These are phyloP conservation scores for Amanita rubescens DNA, from an alignment of 768 basidiomycete genomes.

Conservation along the genomic window DNA sequence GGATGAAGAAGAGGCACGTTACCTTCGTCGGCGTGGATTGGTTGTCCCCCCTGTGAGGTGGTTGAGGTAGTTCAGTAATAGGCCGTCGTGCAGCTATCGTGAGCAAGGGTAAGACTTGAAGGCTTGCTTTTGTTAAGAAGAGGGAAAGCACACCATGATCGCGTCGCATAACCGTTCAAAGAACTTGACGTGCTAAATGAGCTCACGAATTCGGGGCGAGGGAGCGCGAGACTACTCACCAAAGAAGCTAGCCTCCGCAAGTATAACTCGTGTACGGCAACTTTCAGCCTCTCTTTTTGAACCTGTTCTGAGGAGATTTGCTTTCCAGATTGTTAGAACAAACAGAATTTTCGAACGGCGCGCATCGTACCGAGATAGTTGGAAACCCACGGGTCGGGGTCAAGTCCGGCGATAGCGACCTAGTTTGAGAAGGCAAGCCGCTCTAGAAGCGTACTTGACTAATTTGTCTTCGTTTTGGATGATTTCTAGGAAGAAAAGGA, in stretches of 20 bases:
- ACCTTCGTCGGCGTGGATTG: slow-evolving; percentile 1
- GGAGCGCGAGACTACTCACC: background rate
- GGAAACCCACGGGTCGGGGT: background rate
- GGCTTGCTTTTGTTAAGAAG: background rate
- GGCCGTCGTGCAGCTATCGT: slow-evolving; percentile 2
- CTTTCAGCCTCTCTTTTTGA: background rate
- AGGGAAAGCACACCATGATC: slow-evolving; percentile 2
- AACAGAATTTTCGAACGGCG: background rate
- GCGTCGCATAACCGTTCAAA: slow-evolving; percentile 5
- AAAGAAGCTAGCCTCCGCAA: background rate
- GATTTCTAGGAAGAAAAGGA: background rate
- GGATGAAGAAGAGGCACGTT: background rate
- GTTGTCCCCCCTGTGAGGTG: background rate
- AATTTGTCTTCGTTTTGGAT: background rate
- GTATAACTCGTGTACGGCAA: background rate
- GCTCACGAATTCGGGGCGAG: too few species aligned
- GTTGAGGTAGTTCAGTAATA: background rate
- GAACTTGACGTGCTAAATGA: background rate
- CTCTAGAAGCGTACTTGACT: background rate
- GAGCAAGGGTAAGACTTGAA: background rate
- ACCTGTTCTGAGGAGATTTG: background rate
- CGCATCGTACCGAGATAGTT: background rate
- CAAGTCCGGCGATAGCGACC: background rate
- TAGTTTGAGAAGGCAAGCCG: background rate
- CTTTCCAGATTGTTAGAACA: background rate